Conservation (phyloP, 2,329 filamentous ascomycete species). For the Cyclaneusma minus region DNA sequence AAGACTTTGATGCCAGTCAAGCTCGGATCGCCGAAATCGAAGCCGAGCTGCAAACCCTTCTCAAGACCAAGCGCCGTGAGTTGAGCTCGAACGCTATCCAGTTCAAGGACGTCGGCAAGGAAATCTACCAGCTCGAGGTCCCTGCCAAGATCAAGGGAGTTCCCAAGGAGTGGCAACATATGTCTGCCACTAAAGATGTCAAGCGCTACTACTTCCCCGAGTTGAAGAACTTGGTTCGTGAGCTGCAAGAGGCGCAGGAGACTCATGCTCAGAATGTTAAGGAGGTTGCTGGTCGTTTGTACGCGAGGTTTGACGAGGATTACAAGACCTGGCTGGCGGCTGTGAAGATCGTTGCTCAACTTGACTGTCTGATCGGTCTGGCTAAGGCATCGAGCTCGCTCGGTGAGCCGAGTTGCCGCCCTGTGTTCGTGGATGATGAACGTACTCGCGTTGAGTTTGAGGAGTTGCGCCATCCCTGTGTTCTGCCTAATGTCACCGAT, state of each 20-base stretch:
- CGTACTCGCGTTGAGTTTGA: conserved; percentile 82
- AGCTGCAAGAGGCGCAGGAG: conserved; percentile 87
- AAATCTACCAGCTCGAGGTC: conserved; percentile 90
- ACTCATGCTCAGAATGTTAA: conserved; percentile 83
- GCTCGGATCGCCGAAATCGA: conserved; percentile 64
- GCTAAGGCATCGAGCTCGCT: conserved; percentile 75
- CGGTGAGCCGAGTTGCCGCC: conserved; percentile 77
- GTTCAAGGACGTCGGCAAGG: conserved; percentile 81
- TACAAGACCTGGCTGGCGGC: conserved; percentile 76
- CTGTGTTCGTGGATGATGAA: conserved; percentile 71
- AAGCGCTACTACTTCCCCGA: conserved; percentile 91
- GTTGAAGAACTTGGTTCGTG: conserved; percentile 65
- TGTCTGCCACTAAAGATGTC: conserved; percentile 82
- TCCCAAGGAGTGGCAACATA: conserved; percentile 81
- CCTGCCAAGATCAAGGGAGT: conserved; percentile 69
- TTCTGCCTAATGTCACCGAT: conserved; percentile 74
- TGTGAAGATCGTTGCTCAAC: conserved; percentile 78
- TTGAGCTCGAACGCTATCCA: conserved; percentile 60
- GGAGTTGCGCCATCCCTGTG: conserved; percentile 88
- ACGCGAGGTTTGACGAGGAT: conserved; percentile 72
- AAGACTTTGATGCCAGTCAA: conserved; percentile 79
- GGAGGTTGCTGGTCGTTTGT: conserved; percentile 72
- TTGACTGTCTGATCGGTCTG: conserved; percentile 88
- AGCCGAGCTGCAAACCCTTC: conserved; percentile 50
- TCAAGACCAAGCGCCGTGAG: conserved; percentile 56